phyloP scores from a whole-genome alignment of 192 early-diverging fungal species.

The Mortierella hygrophila region DNA sequence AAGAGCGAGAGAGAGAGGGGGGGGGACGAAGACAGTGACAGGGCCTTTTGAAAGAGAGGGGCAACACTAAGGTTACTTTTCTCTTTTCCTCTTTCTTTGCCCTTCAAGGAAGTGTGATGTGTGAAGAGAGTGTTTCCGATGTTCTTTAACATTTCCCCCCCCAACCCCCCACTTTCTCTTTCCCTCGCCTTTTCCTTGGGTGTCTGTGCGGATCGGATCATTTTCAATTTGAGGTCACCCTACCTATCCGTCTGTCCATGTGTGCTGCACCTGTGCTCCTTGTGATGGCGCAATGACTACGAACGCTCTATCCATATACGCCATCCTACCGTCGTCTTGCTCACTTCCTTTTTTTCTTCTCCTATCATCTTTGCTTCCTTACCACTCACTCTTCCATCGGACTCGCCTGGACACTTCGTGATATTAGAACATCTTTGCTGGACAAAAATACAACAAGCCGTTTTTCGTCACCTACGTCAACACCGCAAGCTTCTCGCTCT shows the following conservation, averaged over 20 bases:
- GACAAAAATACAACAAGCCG: conserved; percentile 77
- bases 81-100: not conserved
- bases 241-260: not conserved
- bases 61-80: not conserved
- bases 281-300: no score
- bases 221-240: not conserved
- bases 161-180: not conserved
- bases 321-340: no score
- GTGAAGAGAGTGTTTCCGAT: no score
- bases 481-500: conserved; percentile 81
- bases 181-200: not conserved
- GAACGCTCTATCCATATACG: no score
- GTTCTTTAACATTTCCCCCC: not conserved
- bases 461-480: conserved; percentile 86
- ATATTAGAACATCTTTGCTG: conserved; percentile 74
- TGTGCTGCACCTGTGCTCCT: not conserved
- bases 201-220: not conserved
- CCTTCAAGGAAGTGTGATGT: no score
- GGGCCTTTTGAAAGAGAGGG: not conserved
- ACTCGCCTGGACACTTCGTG: not conserved
- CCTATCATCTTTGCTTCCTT: not conserved
- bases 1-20: no score
- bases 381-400: not conserved
- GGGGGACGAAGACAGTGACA: not conserved
- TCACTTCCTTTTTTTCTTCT: not conserved